Evolutionary conservation across 371 early-diverging fungal genomes (phyloP).

Genomic region (Mortierella sp.): DNA sequence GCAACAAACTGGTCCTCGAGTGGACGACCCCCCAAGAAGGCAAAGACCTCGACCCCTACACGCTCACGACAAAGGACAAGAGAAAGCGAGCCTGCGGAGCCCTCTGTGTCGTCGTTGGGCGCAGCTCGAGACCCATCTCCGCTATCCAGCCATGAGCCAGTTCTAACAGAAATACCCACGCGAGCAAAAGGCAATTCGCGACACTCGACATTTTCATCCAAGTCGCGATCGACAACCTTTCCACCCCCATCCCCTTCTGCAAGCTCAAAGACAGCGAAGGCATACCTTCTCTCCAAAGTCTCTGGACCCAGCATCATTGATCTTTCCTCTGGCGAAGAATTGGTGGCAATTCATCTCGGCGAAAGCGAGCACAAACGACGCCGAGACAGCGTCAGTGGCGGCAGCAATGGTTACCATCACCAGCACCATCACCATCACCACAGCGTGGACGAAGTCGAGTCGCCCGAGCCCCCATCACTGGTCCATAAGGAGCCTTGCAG

Average conservation of each 20-base stretch:
- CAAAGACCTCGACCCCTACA: neutral
- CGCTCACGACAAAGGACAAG: neutral
- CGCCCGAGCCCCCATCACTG: conserved; percentile 1
- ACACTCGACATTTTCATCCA: too few relatives aligned
- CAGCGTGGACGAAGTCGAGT: neutral
- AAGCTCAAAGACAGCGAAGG: neutral
- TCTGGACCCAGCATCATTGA: conserved; percentile 46
- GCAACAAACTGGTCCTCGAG: neutral
- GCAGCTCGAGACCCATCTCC: too few relatives aligned
- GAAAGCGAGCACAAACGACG: conserved; percentile 41
- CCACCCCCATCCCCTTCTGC: neutral
- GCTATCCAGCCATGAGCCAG: too few relatives aligned
- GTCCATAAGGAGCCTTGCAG: conserved; percentile 8
- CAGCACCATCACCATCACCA: neutral
- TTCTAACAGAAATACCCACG: too few relatives aligned
- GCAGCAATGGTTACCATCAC: neutral
- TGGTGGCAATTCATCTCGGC: conserved; percentile 40
- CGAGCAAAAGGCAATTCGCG: too few relatives aligned
- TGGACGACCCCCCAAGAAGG: neutral
- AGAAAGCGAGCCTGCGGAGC: too few relatives aligned
- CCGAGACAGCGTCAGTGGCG: conserved; percentile 23
- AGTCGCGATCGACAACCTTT: neutral
- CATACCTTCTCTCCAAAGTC: neutral
- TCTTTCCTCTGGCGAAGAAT: conserved; percentile 51
- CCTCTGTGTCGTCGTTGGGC: too few relatives aligned